Base-by-base conservation (phyloP, 169 alveolate species). In the Plasmodium knowlesi region DNA sequence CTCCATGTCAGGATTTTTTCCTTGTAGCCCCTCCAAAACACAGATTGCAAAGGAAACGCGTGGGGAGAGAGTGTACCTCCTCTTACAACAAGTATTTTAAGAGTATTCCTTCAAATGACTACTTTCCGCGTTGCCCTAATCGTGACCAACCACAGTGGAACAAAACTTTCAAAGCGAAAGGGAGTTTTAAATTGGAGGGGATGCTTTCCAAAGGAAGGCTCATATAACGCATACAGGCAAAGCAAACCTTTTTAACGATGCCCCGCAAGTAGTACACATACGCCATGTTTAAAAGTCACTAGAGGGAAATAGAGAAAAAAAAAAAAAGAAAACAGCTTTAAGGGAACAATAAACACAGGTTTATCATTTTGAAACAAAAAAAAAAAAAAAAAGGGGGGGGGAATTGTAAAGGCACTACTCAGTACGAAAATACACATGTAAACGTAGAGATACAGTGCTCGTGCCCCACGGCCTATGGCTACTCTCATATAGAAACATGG, bases 401-500 rank as follows among this genome's bases (percentile, higher is more conserved):
- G 16, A 12, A 50, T 50, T 12, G 61, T 14, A 50, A 50, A 50
- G 22, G 22, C 61, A 50, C 22, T 43, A 12, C 61, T 50, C 61
- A 50, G 1, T 50, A 3, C 61, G 61, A 50, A 12, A 50, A 3
- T 12, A 16, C 25, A 22, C 22, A 50, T 16, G 1, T 50, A 50
- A 50, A 50, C 16, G 22, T 2, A 50, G 61, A 14, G 22, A 50
- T 6, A 2, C 8, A 16, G 61, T 50, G 61, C 61, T 3, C 16
- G 5, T 10, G 3, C 16, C 57, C 3, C 57, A 16, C 57, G 0
- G 53, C 57, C 14, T 83, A 16, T 61, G 14, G 34, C 12, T 34
- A 5, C 39, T 41, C 30, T 79, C 50, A 88, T 89, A 89, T 89
- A 19, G 94, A 89, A 37, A 89, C 57, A 67, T 89, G 82, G 43